Evolutionary conservation across 176 grass and related monocot genomes (phyloP).

Genomic region (Musa troglodytarum): DNA sequence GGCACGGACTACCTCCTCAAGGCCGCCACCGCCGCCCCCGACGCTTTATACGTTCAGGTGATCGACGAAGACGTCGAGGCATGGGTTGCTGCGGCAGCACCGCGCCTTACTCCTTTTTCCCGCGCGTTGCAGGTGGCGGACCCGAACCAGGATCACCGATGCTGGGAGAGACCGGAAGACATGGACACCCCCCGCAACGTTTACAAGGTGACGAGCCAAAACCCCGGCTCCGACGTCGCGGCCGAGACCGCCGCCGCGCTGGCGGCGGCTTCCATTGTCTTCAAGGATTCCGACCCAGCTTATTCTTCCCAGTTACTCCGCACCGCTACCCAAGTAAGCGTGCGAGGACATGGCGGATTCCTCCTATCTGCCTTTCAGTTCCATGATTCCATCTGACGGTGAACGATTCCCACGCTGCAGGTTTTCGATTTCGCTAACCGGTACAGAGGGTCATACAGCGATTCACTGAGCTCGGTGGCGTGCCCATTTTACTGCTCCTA

Average conservation of each 20-base stretch:
- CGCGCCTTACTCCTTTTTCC: not conserved
- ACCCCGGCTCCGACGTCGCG: constrained; percentile 66
- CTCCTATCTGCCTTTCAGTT: not conserved
- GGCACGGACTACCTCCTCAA: constrained; percentile 77
- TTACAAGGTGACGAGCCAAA: constrained; percentile 46
- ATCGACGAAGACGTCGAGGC: not conserved
- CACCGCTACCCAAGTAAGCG: constrained; percentile 20
- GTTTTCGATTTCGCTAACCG: constrained; percentile 64
- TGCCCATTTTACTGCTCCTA: constrained; percentile 76
- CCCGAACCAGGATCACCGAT: constrained; percentile 53
- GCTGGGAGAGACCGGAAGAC: constrained; percentile 71
- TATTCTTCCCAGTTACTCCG: constrained; percentile 50
- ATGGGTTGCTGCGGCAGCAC: not conserved
- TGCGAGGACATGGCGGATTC: not conserved
- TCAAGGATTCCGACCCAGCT: constrained; percentile 27
- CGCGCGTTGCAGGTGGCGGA: constrained; percentile 35
- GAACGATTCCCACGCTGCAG: not conserved
- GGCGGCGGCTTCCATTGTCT: constrained; percentile 52
- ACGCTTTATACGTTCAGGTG: constrained; percentile 64
- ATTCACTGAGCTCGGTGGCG: constrained; percentile 51
- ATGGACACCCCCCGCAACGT: constrained; percentile 50
- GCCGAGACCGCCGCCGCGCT: constrained; percentile 64
- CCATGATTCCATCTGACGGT: not conserved
- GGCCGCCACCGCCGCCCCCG: constrained; percentile 43
- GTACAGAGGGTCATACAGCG: constrained; percentile 54